A percentile compares a stretch with the other conserved stretches of the same genome.
Evolutionary conservation across 495 filamentous ascomycete genomes (phyloP).

Genomic region (Podospora pseudopauciseta): DNA sequence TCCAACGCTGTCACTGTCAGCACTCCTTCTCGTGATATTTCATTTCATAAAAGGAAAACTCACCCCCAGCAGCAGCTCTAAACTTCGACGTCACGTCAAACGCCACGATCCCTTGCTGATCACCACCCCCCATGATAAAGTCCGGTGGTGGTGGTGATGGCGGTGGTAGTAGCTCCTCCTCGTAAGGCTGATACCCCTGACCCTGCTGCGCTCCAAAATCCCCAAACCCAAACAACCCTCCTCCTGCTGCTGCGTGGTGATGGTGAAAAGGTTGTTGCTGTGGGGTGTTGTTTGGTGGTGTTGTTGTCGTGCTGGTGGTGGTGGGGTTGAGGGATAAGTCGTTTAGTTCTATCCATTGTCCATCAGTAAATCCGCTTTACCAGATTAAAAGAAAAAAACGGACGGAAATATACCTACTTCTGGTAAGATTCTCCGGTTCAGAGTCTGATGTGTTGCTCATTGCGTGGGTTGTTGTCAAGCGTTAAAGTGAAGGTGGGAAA

Average conservation of each 20-base stretch:
- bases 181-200: neutral
- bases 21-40: neutral
- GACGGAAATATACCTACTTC: too few species aligned
- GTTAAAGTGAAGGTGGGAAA: too few species aligned
- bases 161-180: neutral
- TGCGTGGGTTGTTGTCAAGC: too few species aligned
- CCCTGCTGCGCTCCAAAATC: neutral
- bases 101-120: conserved; percentile 51
- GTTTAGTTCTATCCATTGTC: neutral
- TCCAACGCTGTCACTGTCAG: conserved; percentile 54
- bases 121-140: conserved; percentile 25
- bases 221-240: neutral
- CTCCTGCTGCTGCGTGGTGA: too few species aligned
- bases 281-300: neutral
- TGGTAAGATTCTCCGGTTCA: too few species aligned
- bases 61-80: conserved; percentile 64
- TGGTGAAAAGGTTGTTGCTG: neutral
- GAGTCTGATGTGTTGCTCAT: too few species aligned
- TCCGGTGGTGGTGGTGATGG: conserved; percentile 31
- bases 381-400: neutral
- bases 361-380: neutral
- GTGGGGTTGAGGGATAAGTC: neutral
- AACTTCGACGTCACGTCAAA: conserved; percentile 80
- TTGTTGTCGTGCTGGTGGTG: neutral
- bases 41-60: conserved; percentile 19